A percentile compares a stretch with the other conserved stretches of the same genome.
Evolutionary conservation across 768 basidiomycete species (phyloP).

Genomic region (Mycena alexandri): DNA sequence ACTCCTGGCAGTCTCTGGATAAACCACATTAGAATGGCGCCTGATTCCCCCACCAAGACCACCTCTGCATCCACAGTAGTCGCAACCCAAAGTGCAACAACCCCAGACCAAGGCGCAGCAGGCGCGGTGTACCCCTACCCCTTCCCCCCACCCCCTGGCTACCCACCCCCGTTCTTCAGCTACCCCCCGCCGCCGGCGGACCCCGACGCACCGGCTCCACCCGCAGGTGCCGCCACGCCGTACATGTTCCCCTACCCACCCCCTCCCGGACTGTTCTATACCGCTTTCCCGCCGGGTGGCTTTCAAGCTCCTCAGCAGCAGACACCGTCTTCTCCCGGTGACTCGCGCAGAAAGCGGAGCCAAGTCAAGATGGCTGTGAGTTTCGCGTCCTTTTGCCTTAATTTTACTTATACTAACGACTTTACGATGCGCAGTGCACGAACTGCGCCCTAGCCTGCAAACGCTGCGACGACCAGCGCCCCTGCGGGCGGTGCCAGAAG

Average conservation of each 20-base stretch:
- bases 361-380: conserved; percentile 89
- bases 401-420: neutral
- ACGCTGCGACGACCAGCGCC: conserved; percentile 89
- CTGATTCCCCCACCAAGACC: neutral
- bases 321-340: conserved; percentile 40
- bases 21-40: neutral
- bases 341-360: conserved; percentile 75
- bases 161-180: conserved; percentile 32
- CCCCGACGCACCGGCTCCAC: conserved; percentile 20
- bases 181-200: conserved; percentile 30
- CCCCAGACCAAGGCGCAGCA: conserved; percentile 18
- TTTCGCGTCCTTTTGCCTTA: conserved; percentile 1
- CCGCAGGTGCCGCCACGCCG: neutral
- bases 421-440: conserved; percentile 65
- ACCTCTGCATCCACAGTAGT: neutral
- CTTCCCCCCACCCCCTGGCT: conserved; percentile 19
- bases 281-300: conserved; percentile 19
- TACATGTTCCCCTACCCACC: conserved; percentile 35
- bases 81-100: conserved; percentile 18
- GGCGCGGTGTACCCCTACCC: conserved; percentile 25
- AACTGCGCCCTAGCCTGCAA: conserved; percentile 92
- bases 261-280: conserved; percentile 29
- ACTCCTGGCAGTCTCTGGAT: neutral
- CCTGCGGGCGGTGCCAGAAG: conserved; percentile 91
- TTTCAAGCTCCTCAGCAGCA: conserved; percentile 16